phyloP scores from a whole-genome alignment of 169 alveolate genomes.

The Cardiosporidium cionae region DNA sequence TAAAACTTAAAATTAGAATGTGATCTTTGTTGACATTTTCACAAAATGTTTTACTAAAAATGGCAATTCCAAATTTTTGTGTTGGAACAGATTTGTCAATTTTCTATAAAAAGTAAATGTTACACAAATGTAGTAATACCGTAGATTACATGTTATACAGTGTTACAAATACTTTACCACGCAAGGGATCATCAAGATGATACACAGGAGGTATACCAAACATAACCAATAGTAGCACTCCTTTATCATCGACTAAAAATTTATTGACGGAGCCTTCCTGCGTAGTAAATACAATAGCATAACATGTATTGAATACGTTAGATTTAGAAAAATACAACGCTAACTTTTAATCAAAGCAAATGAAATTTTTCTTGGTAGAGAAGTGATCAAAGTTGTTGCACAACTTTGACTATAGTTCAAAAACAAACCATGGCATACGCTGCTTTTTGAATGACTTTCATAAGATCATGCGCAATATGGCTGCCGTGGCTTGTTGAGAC shows the following conservation, averaged over 20 bases:
- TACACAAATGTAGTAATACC: too few relatives aligned
- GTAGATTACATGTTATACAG: too few relatives aligned
- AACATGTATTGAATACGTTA: too few relatives aligned
- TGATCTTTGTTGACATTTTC: too few relatives aligned
- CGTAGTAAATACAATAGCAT: not conserved
- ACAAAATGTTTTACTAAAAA: too few relatives aligned
- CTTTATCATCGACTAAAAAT: constrained; percentile 68
- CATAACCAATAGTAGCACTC: constrained; percentile 45
- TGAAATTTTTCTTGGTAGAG: too few relatives aligned
- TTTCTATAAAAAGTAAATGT: too few relatives aligned
- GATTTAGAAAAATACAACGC: too few relatives aligned
- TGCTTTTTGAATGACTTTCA: constrained; percentile 40
- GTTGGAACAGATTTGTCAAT: too few relatives aligned
- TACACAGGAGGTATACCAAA: constrained; percentile 57
- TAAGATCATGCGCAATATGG: constrained; percentile 50
- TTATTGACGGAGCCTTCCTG: constrained; percentile 67
- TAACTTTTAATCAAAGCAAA: too few relatives aligned
- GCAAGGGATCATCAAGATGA: constrained; percentile 49
- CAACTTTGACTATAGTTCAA: not conserved
- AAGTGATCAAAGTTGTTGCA: not conserved
- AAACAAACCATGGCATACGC: constrained; percentile 27
- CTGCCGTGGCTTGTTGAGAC: constrained; percentile 54
- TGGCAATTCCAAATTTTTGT: too few relatives aligned
- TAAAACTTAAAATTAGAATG: not conserved
- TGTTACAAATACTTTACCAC: too few relatives aligned